Conservation (phyloP, 1,139 yeast species). For the Cylindricascospora bacillispora region DNA sequence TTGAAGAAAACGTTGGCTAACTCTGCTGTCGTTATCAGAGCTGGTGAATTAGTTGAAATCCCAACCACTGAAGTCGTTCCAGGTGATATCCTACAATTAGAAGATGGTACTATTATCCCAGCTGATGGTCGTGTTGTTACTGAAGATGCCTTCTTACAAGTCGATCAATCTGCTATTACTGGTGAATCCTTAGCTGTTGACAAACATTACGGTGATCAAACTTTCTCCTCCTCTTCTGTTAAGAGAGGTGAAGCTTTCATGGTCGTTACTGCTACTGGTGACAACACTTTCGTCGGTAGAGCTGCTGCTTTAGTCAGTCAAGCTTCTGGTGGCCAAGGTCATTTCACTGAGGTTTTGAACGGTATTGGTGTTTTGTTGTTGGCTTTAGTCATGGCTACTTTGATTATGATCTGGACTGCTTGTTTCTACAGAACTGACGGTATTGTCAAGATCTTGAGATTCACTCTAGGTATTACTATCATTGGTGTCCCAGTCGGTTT, state of each 20-base stretch:
- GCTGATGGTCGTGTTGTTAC: slow-evolving; percentile 92
- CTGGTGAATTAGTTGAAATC: slow-evolving; percentile 63
- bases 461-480: slow-evolving; percentile 91
- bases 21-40: slow-evolving; percentile 77
- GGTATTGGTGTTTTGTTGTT: slow-evolving; percentile 92
- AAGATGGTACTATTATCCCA: slow-evolving; percentile 91
- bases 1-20: slow-evolving; percentile 87
- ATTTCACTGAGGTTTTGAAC: slow-evolving; percentile 94
- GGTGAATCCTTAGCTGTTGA: slow-evolving; percentile 97
- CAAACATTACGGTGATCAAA: slow-evolving; percentile 77
- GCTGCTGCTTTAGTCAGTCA: slow-evolving; percentile 95
- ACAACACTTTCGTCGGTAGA: slow-evolving; percentile 85
- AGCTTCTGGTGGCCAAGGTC: slow-evolving; percentile 91
- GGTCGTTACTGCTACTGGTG: slow-evolving; percentile 95
- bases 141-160: slow-evolving; percentile 80
- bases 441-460: slow-evolving; percentile 85
- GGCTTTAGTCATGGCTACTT: slow-evolving; percentile 79
- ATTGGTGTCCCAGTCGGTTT: slow-evolving; percentile 99
- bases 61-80: slow-evolving; percentile 80
- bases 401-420: slow-evolving; percentile 85
- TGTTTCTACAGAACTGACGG: slow-evolving; percentile 88
- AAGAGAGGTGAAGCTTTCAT: slow-evolving; percentile 95
- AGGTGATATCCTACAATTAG: slow-evolving; percentile 84
- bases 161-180: slow-evolving; percentile 96
- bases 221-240: slow-evolving; percentile 90